Base-by-base conservation (phyloP, 75 land plant genomes). In the Cupressus sempervirens region DNA sequence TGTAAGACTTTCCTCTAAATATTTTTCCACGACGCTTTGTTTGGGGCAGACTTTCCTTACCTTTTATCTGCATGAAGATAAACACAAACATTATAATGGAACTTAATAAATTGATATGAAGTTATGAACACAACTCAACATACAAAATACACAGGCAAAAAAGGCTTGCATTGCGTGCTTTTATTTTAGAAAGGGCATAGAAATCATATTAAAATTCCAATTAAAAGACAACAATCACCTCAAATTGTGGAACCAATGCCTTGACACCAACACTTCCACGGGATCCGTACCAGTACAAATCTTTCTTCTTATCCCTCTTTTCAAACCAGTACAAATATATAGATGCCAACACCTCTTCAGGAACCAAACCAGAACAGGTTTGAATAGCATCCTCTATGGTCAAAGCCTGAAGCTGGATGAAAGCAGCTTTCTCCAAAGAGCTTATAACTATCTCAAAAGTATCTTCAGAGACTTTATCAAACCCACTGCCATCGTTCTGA, bases 391-490 rank as follows among this genome's bases (percentile, higher is more conserved):
- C 84, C 48, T 73, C 83, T 54, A 67, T 82, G 9, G 87, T 80
- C 75, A 76, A 40, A 29, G 54, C 52, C 30, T 84, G 85, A 7
- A 82, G 80, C 83, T 52, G 72, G 52, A 35, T 4, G 80, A 85
- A 90, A 14, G 76, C 76, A 68, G 86, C 84, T 86, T 88, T 93
- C 77, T 93, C 95, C 84, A 93, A 87, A 4, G 85, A 81, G 88
- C 83, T 86, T 56, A 93, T 84, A 50, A 91, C 86, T 46, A 72
- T 83, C 84, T 93, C 95, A 91, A 91, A 92, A 36, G 23, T 82
- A 11, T 92, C 91, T 26, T 76, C 83, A 41, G 91, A 87, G 46
- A 90, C 29, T 41, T 12, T 11, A 46, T 7, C 10, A 23, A 40
- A 76, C 41, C 68, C 41, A 50, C 68, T 83, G 29, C 67, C 86